Conservation (phyloP, 495 filamentous ascomycete species). For the Xylaria grammica region DNA sequence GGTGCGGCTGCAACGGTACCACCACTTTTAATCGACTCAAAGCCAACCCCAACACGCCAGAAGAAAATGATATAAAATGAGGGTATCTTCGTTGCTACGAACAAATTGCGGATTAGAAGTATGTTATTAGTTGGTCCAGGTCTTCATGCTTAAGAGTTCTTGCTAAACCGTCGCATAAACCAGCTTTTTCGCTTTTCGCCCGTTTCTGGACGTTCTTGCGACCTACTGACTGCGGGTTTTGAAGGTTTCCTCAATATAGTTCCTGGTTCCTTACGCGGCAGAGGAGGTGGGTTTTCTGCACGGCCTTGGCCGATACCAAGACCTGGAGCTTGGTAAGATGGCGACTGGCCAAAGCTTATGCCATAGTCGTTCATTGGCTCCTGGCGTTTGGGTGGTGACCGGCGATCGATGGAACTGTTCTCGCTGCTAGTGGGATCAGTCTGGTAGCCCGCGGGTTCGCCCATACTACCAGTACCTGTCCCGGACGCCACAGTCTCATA, state of each 20-base stretch:
- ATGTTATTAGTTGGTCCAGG: not conserved
- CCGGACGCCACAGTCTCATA: conserved; percentile 81
- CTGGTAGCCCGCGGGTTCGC: conserved; percentile 75
- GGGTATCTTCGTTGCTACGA: conserved; percentile 23
- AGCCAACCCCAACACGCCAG: not conserved
- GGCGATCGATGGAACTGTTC: conserved; percentile 84
- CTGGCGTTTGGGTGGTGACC: conserved; percentile 59
- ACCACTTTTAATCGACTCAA: not conserved
- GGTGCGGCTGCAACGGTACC: conserved; percentile 3
- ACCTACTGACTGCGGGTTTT: conserved; percentile 27
- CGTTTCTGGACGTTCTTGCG: conserved; percentile 43
- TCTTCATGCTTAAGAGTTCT: conserved; percentile 45
- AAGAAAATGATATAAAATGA: conserved; percentile 22
- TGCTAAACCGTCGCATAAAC: conserved; percentile 84
- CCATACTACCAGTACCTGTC: conserved; percentile 71
- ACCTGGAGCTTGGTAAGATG: conserved; percentile 41
- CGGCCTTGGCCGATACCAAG: conserved; percentile 39
- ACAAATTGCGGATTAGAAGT: not conserved
- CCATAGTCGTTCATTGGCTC: conserved; percentile 54
- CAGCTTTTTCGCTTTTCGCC: conserved; percentile 84
- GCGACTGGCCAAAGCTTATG: conserved; percentile 48
- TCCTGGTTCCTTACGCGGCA: conserved; percentile 46
- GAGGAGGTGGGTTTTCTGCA: conserved; percentile 35
- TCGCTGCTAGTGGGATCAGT: conserved; percentile 87
- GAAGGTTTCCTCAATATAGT: conserved; percentile 42